Base-by-base conservation (phyloP, 257 asterid genomes). In the Fraxinus pennsylvanica region DNA sequence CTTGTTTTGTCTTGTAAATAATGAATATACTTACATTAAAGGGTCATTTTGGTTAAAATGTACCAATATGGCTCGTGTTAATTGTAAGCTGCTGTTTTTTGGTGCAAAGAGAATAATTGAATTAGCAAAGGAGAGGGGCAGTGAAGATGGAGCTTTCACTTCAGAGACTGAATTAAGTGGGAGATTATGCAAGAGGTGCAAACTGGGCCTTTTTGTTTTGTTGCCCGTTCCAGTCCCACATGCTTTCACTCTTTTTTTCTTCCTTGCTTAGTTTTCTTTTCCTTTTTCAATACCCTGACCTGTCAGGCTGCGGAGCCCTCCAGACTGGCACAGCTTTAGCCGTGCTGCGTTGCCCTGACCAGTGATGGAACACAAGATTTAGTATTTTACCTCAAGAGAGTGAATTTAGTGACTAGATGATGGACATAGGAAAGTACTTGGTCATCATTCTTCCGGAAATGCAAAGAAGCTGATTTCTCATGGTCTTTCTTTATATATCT, bases 401-500 rank as follows among this genome's bases (percentile, higher is more conserved):
- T 76, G 98, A 88, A 81, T 90, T 90, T 76, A 86, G 89, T 30
- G 89, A 88, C 76, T 90, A 88, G 78, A 86, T 86, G 91, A 89
- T 89, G 85, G 87, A 79, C 73, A 88, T 92, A 82, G 91, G 93
- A 54, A 89, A 80, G 85, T 96, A 93, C 86, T 89, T 90, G 69
- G 99, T 93, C 39, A 77, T 89, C 68, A 93, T 93, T 76, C 97
- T 90, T 45, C 96, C 97, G 19, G 97, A 95, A 85, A 92, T 93
- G 97, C 90, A 84, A 79, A 45, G 14, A 68, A 73, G 35, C 80
- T 0, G 25, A 63, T 74, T 78, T 74, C 65, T 74, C 41, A 43
- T 63, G 73, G 71, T 7, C 68, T 38, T 6, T 54, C 65, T 54
- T 13, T 50, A 14, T 50, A 50, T 13, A 50, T 50, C 61, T 50